These are phyloP conservation scores for Kodamaea arcana DNA, from an alignment of 1,139 yeast species.

Conservation along the genomic window DNA sequence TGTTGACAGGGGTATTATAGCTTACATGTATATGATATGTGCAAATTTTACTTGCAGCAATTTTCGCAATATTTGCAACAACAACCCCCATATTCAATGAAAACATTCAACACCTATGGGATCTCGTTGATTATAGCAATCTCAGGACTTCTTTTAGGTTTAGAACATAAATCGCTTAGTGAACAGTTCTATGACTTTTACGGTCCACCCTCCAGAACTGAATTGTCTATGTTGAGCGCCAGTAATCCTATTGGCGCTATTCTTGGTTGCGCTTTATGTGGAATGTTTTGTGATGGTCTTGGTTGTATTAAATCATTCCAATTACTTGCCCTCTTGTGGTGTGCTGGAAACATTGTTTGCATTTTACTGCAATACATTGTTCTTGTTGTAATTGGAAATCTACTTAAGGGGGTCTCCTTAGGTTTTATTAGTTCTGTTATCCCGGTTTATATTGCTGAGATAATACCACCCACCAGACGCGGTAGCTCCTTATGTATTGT, in stretches of 20 bases:
- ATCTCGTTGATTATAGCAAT: conserved; percentile 17
- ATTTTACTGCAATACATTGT: conserved; percentile 24
- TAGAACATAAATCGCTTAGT: conserved; percentile 26
- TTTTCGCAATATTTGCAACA: too few relatives aligned
- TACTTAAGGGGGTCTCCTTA: conserved; percentile 28
- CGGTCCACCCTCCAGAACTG: conserved; percentile 20
- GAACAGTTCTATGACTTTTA: conserved; percentile 21
- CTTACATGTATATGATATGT: too few relatives aligned
- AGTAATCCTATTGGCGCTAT: conserved; percentile 32
- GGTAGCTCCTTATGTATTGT: conserved; percentile 23
- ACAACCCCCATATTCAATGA: neutral
- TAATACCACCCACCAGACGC: conserved; percentile 19
- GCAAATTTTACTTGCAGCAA: too few relatives aligned
- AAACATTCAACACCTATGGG: conserved; percentile 6
- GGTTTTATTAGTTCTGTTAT: conserved; percentile 30
- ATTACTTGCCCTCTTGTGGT: conserved; percentile 25
- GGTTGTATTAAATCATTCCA: conserved; percentile 29
- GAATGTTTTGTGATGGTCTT: conserved; percentile 25
- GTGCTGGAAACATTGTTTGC: conserved; percentile 21
- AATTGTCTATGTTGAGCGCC: conserved; percentile 24
- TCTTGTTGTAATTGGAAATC: conserved; percentile 25
- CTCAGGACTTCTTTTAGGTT: conserved; percentile 30
- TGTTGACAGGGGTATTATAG: too few relatives aligned
- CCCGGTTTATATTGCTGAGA: conserved; percentile 32
- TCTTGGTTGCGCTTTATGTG: conserved; percentile 30